phyloP scores from a whole-genome alignment of 768 basidiomycete species.

The Suillus fuscotomentosus region DNA sequence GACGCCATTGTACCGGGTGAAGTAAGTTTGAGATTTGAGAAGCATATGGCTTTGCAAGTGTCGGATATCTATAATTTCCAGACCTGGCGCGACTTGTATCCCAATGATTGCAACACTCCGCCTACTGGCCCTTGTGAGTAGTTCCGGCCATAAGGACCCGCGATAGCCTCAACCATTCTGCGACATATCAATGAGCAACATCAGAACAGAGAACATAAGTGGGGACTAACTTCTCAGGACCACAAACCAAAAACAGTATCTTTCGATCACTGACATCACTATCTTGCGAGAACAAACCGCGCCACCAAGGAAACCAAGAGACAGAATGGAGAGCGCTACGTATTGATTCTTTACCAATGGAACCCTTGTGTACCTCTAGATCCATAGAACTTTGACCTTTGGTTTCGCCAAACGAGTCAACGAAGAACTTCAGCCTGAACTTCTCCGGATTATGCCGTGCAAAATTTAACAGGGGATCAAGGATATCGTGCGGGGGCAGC shows the following conservation, averaged over 20 bases:
- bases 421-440: conserved; percentile 61
- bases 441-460: conserved; percentile 51
- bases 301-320: conserved; percentile 30
- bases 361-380: conserved; percentile 41
- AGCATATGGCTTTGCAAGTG: background rate
- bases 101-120: conserved; percentile 64
- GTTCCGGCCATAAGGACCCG: conserved; percentile 76
- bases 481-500: conserved; percentile 64
- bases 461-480: conserved; percentile 50
- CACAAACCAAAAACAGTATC: conserved; percentile 73
- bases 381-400: conserved; percentile 14
- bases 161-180: conserved; percentile 75
- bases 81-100: conserved; percentile 61
- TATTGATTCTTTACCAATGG: conserved; percentile 52
- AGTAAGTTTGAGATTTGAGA: background rate
- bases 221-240: conserved; percentile 71
- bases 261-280: conserved; percentile 32
- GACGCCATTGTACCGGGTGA: background rate
- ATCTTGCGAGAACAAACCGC: conserved; percentile 16
- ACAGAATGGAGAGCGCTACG: conserved; percentile 38
- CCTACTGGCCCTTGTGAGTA: conserved; percentile 72
- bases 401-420: conserved; percentile 41
- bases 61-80: conserved; percentile 52
- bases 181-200: conserved; percentile 1
- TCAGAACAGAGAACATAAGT: background rate